Evolutionary conservation across 179 eudicot species (phyloP), one percentile per base, ranked within the genome.

Genomic region (Patellifolia procumbens): DNA sequence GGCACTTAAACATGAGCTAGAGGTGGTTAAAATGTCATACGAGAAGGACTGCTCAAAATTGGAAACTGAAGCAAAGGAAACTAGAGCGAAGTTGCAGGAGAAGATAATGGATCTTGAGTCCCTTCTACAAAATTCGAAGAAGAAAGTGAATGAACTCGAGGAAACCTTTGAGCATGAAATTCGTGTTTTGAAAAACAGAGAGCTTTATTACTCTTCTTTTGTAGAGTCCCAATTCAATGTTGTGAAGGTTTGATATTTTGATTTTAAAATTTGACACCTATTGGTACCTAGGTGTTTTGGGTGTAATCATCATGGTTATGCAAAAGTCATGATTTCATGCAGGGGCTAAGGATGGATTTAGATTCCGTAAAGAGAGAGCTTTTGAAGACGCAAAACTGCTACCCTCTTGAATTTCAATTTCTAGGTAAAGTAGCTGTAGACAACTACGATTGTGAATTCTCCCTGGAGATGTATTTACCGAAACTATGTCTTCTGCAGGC

Each of bases 111-210:
- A 91, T 42, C 87, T 88, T 80, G 94, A 93, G 80, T 64, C 70
- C 59, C 90, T 83, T 80, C 78, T 91, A 70, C 72, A 73, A 79
- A 90, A 85, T 78, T 87, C 97, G 81, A 87, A 79, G 68, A 90
- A 89, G 67, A 90, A 88, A 79, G 89, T 86, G 63, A 83, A 90
- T 74, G 92, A 93, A 85, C 85, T 93, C 37, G 91, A 93, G 89
- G 87, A 83, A 49, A 83, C 75, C 55, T 77, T 92, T 59, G 90
- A 90, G 81, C 86, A 85, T 7, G 90, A 91, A 82, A 85, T 74
- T 68, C 82, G 79, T 76, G 82, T 80, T 77, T 87, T 91, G 90
- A 91, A 80, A 81, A 87, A 80, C 78, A 90, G 87, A 83, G 98
- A 93, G 73, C 86, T 76, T 63, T 83, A 81, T 49, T 93, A 89